Percentiles rank a stretch among this genome's conserved stretches.
phyloP scores from a whole-genome alignment of 257 asterid genomes.

The Solanum bulbocastanum region DNA sequence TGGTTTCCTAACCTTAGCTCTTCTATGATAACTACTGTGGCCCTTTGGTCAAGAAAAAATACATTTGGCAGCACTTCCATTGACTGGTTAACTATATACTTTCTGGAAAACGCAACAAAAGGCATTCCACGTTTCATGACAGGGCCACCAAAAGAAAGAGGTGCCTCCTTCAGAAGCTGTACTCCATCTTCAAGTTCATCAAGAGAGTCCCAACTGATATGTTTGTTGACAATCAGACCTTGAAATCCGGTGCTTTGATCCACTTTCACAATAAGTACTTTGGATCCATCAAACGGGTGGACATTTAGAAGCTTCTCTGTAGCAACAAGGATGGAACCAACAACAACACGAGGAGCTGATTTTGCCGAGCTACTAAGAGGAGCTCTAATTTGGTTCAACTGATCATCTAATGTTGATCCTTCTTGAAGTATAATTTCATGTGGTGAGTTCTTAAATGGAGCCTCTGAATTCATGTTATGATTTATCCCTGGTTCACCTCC shows the following conservation, averaged over 20 bases:
- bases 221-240: slow-evolving; percentile 74
- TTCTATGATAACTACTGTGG: slow-evolving; percentile 30
- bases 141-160: slow-evolving; percentile 81
- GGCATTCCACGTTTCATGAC: slow-evolving; percentile 68
- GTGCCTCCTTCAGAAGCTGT: slow-evolving; percentile 49
- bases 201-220: slow-evolving; percentile 64
- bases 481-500: slow-evolving; percentile 15
- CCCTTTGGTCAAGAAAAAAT: slow-evolving; percentile 53
- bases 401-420: slow-evolving; percentile 18
- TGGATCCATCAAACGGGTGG: slow-evolving; percentile 73
- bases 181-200: slow-evolving; percentile 44
- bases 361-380: slow-evolving; percentile 28
- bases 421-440: slow-evolving; percentile 65
- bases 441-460: slow-evolving; percentile 20
- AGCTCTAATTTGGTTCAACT: slow-evolving; percentile 20
- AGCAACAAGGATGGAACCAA: slow-evolving; percentile 62
- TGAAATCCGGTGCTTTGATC: slow-evolving; percentile 47
- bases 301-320: slow-evolving; percentile 53
- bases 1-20: slow-evolving; percentile 47
- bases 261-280: slow-evolving; percentile 55
- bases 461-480: slow-evolving; percentile 12
- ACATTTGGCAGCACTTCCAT: slow-evolving; percentile 40
- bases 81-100: slow-evolving; percentile 18
- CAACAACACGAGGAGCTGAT: slow-evolving; percentile 26
- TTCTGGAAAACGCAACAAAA: slow-evolving; percentile 53